A percentile compares a stretch with the other conserved stretches of the same genome.
Conservation (phyloP, 768 basidiomycete species). For the Suillus plorans region DNA sequence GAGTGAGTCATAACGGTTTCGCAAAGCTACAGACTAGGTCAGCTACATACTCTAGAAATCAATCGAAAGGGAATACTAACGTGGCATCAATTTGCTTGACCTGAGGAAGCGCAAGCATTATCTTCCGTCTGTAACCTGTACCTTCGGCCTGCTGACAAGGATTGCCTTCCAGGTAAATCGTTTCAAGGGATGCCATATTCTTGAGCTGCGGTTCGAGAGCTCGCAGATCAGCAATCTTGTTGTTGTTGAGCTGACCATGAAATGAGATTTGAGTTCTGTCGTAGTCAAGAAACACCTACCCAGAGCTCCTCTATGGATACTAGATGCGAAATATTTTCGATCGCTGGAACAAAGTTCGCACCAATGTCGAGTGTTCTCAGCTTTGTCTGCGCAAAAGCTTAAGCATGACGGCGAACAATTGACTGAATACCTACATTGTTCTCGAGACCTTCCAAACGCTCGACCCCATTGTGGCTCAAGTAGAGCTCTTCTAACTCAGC, state of each 20-base stretch:
- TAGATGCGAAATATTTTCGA: conserved; percentile 85
- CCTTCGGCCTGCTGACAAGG: conserved; percentile 84
- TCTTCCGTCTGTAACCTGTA: conserved; percentile 80
- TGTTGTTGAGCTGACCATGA: conserved; percentile 75
- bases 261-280: background rate
- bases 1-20: background rate
- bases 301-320: conserved; percentile 86
- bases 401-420: background rate
- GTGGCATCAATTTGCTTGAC: conserved; percentile 95
- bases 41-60: background rate
- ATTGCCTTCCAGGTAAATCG: conserved; percentile 94
- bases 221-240: conserved; percentile 72
- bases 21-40: conserved; percentile 10
- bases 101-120: conserved; percentile 86
- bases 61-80: conserved; percentile 48
- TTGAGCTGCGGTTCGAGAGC: conserved; percentile 68
- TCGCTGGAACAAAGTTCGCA: conserved; percentile 73
- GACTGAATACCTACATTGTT: conserved; percentile 59
- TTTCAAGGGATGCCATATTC: conserved; percentile 64
- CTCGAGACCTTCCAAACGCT: conserved; percentile 80
- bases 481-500: conserved; percentile 84
- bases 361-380: conserved; percentile 87
- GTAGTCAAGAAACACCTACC: conserved; percentile 48
- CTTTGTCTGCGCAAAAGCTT: conserved; percentile 41
- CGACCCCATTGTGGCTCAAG: conserved; percentile 90